A percentile compares a stretch with the other conserved stretches of the same genome.
phyloP scores from a whole-genome alignment of 192 early-diverging fungal genomes.

The Coemansia sp. region DNA sequence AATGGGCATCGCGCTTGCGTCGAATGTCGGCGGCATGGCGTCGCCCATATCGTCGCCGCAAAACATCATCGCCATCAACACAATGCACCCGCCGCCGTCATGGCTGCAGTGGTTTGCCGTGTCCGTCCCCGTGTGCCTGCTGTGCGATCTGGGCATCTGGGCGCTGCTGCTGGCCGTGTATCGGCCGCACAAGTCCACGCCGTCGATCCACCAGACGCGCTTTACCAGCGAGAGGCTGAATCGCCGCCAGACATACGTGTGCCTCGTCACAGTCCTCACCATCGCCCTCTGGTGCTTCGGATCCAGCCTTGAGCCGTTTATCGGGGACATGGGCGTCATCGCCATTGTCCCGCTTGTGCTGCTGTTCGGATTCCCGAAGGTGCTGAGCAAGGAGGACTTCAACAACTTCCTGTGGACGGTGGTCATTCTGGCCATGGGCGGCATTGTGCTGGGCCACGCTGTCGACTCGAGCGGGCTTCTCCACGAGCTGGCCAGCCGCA shows the following conservation, averaged over 20 bases:
- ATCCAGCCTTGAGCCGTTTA: slow-evolving; percentile 66
- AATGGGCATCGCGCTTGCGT: slow-evolving; percentile 95
- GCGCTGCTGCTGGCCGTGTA: slow-evolving; percentile 77
- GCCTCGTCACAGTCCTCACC: slow-evolving; percentile 70
- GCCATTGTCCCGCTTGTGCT: slow-evolving; percentile 88
- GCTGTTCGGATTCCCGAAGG: slow-evolving; percentile 85
- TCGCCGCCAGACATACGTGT: slow-evolving; percentile 77
- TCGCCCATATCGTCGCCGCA: slow-evolving; percentile 97
- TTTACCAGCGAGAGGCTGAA: slow-evolving; percentile 42
- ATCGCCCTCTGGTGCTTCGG: slow-evolving; percentile 92
- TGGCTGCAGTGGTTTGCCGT: slow-evolving; percentile 93
- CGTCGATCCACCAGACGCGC: slow-evolving; percentile 60
- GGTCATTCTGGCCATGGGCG: slow-evolving; percentile 91
- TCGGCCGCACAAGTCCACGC: slow-evolving; percentile 70
- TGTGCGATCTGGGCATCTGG: slow-evolving; percentile 85
- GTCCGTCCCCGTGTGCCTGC: slow-evolving; percentile 81
- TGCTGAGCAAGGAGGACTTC: slow-evolving; percentile 95
- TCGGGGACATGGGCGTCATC: slow-evolving; percentile 97
- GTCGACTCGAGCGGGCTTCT: slow-evolving; percentile 88
- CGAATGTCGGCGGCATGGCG: slow-evolving; percentile 97
- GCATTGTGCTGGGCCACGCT: slow-evolving; percentile 89
- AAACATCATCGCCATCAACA: slow-evolving; percentile 94
- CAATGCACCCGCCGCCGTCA: slow-evolving; percentile 84
- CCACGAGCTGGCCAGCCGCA: slow-evolving; percentile 69
- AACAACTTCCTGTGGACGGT: slow-evolving; percentile 96